Percentiles rank a stretch among this genome's conserved stretches.
These are phyloP conservation scores for Fusarium tricinctum DNA, from an alignment of 2,329 filamentous ascomycete species.

Conservation along the genomic window DNA sequence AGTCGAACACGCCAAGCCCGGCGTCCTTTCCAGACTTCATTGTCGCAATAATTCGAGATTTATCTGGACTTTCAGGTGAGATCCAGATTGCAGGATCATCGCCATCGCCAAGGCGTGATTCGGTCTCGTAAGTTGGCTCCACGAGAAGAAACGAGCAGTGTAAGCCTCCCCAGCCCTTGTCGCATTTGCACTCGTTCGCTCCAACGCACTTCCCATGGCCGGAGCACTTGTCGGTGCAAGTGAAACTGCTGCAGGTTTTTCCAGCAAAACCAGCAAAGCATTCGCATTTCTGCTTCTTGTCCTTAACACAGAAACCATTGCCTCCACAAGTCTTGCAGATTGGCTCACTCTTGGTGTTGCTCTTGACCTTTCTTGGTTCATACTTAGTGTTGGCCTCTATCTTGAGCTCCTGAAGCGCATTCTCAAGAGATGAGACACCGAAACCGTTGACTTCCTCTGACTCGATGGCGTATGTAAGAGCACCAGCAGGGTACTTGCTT, in stretches of 20 bases:
- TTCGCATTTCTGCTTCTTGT: constrained; percentile 50
- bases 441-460: constrained; percentile 57
- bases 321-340: constrained; percentile 54
- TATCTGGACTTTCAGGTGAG: constrained; percentile 55
- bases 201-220: constrained; percentile 59
- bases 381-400: constrained; percentile 57
- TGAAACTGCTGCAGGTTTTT: constrained; percentile 53
- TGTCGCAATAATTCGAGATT: constrained; percentile 66
- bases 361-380: constrained; percentile 51
- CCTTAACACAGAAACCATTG: constrained; percentile 56
- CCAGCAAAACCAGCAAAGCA: constrained; percentile 62
- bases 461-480: constrained; percentile 59
- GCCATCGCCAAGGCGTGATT: constrained; percentile 60
- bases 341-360: constrained; percentile 44
- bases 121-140: constrained; percentile 59
- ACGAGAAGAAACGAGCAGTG: constrained; percentile 62
- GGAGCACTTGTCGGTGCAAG: constrained; percentile 59
- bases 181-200: constrained; percentile 59
- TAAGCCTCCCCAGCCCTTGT: constrained; percentile 60
- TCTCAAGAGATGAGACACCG: constrained; percentile 56
- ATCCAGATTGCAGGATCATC: constrained; percentile 66
- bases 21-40: constrained; percentile 65
- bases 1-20: constrained; percentile 64
- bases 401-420: constrained; percentile 51
- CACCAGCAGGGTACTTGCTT: constrained; percentile 55